A percentile compares a stretch with the other conserved stretches of the same genome.
phyloP scores from a whole-genome alignment of 1,284 basidiomycete species.

The Paramarasmius palmivorus region DNA sequence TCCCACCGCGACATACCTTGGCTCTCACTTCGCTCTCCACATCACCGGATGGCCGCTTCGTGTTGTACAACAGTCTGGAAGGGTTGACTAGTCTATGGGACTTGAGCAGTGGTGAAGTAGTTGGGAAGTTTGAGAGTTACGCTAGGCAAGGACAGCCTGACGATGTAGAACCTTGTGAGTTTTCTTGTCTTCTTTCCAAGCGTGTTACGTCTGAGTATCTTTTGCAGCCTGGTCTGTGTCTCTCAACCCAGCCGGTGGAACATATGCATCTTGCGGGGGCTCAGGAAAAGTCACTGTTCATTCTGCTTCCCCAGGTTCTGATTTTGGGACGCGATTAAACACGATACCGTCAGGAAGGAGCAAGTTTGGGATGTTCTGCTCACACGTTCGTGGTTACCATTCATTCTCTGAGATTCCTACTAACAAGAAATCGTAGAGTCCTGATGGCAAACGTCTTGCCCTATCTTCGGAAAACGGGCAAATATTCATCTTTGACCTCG shows the following conservation, averaged over 20 bases:
- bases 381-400: conserved; percentile 62
- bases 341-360: conserved; percentile 67
- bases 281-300: conserved; percentile 73
- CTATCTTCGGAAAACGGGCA: conserved; percentile 81
- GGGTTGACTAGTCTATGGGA: conserved; percentile 78
- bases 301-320: conserved; percentile 51
- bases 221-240: conserved; percentile 79
- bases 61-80: conserved; percentile 79
- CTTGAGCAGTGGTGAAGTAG: conserved; percentile 54
- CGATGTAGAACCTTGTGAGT: conserved; percentile 70
- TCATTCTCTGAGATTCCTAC: conserved; percentile 5
- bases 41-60: conserved; percentile 59
- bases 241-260: conserved; percentile 67
- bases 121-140: conserved; percentile 74
- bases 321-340: conserved; percentile 61
- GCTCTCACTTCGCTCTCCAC: conserved; percentile 74
- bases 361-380: conserved; percentile 81
- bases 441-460: conserved; percentile 78
- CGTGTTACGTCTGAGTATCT: conserved; percentile 16
- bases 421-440: conserved; percentile 69
- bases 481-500: conserved; percentile 78
- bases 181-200: conserved; percentile 6
- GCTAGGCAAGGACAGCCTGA: conserved; percentile 45
- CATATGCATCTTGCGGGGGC: conserved; percentile 79
- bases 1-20: conserved; percentile 69